Percentiles rank a stretch among this genome's conserved stretches.
Conservation (phyloP, 768 basidiomycete genomes). For the Lanmaoa rubissima region DNA sequence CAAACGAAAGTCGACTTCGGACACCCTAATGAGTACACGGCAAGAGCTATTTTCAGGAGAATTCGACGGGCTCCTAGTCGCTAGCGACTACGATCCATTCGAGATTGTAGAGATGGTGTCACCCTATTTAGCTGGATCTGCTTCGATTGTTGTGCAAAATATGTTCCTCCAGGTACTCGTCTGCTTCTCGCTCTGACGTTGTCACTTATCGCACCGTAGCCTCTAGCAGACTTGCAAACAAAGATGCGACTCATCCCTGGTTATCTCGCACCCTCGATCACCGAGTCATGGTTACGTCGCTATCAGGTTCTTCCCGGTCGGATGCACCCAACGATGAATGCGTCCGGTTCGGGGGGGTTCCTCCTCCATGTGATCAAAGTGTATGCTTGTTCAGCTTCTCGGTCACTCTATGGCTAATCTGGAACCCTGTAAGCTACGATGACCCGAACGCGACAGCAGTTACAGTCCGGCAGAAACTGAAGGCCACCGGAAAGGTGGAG, state of each 20-base stretch:
- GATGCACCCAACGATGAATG: conserved; percentile 93
- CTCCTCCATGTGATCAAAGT: conserved; percentile 85
- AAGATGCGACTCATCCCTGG: conserved; percentile 62
- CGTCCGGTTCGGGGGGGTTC: conserved; percentile 86
- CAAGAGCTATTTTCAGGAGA: conserved; percentile 83
- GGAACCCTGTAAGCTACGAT: conserved; percentile 48
- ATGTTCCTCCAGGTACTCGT: conserved; percentile 68
- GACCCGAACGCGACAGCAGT: conserved; percentile 60
- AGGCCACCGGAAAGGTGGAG: conserved; percentile 8
- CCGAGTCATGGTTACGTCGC: conserved; percentile 82
- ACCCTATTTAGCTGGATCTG: conserved; percentile 82
- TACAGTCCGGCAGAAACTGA: conserved; percentile 42
- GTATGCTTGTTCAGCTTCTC: conserved; percentile 39
- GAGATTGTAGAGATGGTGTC: conserved; percentile 73
- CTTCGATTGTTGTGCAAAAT: conserved; percentile 82
- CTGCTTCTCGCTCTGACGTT: not conserved
- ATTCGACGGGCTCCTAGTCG: conserved; percentile 87
- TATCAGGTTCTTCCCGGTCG: conserved; percentile 98
- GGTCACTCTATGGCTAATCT: not conserved
- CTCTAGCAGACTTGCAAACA: conserved; percentile 74
- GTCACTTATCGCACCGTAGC: conserved; percentile 37
- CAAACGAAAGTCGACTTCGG: conserved; percentile 73
- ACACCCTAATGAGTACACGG: conserved; percentile 58
- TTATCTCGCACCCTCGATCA: conserved; percentile 76
- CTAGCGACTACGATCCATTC: conserved; percentile 81